phyloP scores from a whole-genome alignment of 2,329 filamentous ascomycete genomes.

The Chaetomiaceae sp. region DNA sequence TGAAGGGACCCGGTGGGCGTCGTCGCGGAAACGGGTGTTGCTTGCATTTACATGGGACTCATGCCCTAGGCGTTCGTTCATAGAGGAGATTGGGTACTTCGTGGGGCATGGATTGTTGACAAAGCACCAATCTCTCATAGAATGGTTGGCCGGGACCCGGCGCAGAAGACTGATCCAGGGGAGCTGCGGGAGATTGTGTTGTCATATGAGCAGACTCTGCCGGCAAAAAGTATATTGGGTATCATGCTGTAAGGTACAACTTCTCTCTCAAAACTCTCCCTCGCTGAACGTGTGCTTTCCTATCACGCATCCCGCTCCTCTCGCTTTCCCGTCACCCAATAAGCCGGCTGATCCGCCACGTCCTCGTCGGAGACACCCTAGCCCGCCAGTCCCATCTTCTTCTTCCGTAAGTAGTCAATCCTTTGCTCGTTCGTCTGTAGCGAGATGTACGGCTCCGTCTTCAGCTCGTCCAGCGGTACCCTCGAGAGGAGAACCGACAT shows the following conservation, averaged over 20 bases:
- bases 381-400: constrained; percentile 21
- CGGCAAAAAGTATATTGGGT: constrained; percentile 10
- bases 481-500: constrained; percentile 59
- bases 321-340: neutral
- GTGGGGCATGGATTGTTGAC: neutral
- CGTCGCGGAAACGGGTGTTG: neutral
- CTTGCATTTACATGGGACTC: constrained; percentile 11
- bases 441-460: constrained; percentile 42
- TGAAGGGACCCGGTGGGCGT: neutral
- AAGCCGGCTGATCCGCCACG: neutral
- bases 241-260: constrained; percentile 6
- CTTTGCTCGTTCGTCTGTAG: constrained; percentile 41
- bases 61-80: constrained; percentile 9
- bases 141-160: neutral
- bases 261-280: neutral
- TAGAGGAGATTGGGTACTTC: constrained; percentile 1
- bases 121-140: neutral
- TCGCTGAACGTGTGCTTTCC: neutral
- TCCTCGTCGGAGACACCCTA: neutral
- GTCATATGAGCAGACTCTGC: neutral
- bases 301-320: neutral
- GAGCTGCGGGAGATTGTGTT: neutral
- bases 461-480: constrained; percentile 52
- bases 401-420: constrained; percentile 27
- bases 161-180: too few species aligned